These are phyloP conservation scores for Mortierella claussenii DNA, from an alignment of 192 early-diverging fungal genomes.

Conservation along the genomic window DNA sequence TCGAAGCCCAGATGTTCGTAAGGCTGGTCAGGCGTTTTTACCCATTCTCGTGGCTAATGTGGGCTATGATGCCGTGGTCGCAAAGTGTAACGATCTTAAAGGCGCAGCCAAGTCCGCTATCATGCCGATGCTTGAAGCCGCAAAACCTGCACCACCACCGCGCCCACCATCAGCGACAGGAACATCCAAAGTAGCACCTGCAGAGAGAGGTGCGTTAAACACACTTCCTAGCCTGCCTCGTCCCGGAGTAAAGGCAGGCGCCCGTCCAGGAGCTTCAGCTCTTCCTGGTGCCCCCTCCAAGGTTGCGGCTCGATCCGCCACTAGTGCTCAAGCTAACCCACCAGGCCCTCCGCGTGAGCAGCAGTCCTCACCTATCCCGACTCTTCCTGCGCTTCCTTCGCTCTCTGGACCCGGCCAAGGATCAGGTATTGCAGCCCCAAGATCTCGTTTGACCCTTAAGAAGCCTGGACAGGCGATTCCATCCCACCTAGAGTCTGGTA, in stretches of 20 bases:
- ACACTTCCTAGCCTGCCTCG: slow-evolving; percentile 32
- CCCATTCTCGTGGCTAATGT: slow-evolving; percentile 72
- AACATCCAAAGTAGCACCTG: slow-evolving; percentile 21
- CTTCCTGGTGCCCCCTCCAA: slow-evolving; percentile 33
- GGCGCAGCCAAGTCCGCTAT: slow-evolving; percentile 80
- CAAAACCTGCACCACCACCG: slow-evolving; percentile 61
- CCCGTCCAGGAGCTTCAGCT: slow-evolving; percentile 18
- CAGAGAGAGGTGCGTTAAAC: slow-evolving; percentile 38
- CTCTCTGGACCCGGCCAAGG: slow-evolving; percentile 43
- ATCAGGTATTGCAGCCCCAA: slow-evolving; percentile 26
- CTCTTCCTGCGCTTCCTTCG: slow-evolving; percentile 38
- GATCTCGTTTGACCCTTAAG: slow-evolving; percentile 46
- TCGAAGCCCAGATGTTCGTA: slow-evolving; percentile 89
- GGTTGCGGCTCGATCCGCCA: slow-evolving; percentile 12
- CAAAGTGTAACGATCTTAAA: slow-evolving; percentile 78
- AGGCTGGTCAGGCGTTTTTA: slow-evolving; percentile 80
- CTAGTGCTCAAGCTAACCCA: slow-evolving; percentile 28
- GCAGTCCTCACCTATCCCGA: slow-evolving; percentile 25
- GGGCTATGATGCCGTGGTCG: slow-evolving; percentile 77
- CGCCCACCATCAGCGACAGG: slow-evolving; percentile 47
- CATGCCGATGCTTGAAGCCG: slow-evolving; percentile 79
- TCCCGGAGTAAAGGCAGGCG: slow-evolving; percentile 28
- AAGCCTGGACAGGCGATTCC: slow-evolving; percentile 45
- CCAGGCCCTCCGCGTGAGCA: slow-evolving; percentile 26
- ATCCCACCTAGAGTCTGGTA: slow-evolving; percentile 21